A percentile compares a stretch with the other conserved stretches of the same genome.
phyloP scores from a whole-genome alignment of 768 basidiomycete genomes.

The Termitomyces eurrhizus region DNA sequence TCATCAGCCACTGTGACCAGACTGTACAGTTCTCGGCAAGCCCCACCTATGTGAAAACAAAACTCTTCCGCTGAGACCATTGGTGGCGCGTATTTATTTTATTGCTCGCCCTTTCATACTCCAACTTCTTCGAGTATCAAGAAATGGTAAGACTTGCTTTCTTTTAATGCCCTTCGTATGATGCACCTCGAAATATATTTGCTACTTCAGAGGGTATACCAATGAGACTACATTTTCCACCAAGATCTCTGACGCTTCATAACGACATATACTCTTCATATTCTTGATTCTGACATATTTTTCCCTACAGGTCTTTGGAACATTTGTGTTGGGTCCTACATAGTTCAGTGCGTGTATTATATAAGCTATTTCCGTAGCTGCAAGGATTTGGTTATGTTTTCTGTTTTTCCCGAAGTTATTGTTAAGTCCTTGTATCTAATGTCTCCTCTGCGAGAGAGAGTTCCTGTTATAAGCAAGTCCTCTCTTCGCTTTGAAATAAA shows the following conservation, averaged over 20 bases:
- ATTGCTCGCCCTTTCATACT: background rate
- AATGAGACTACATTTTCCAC: conserved; percentile 77
- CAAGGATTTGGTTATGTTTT: background rate
- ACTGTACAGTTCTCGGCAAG: conserved; percentile 55
- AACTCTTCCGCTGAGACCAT: background rate
- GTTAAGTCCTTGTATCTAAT: background rate
- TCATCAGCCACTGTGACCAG: conserved; percentile 60
- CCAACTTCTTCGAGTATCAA: background rate
- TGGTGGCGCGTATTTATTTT: too few relatives aligned
- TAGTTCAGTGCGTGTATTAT: background rate
- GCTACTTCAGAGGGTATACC: conserved; percentile 84
- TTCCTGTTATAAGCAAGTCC: conserved; percentile 65
- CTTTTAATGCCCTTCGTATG: conserved; percentile 18
- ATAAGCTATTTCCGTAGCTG: background rate
- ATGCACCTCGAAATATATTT: conserved; percentile 60
- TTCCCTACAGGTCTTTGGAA: background rate
- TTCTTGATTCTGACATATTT: background rate
- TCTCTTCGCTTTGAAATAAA: background rate
- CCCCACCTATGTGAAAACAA: conserved; percentile 14
- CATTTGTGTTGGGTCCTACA: too few relatives aligned
- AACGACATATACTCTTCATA: too few relatives aligned
- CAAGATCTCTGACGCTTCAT: conserved; percentile 74
- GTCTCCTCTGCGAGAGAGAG: conserved; percentile 17
- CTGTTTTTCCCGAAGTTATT: background rate
- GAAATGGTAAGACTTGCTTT: conserved; percentile 4